Conservation (phyloP, 768 basidiomycete genomes). For the Tulasnella sp. region DNA sequence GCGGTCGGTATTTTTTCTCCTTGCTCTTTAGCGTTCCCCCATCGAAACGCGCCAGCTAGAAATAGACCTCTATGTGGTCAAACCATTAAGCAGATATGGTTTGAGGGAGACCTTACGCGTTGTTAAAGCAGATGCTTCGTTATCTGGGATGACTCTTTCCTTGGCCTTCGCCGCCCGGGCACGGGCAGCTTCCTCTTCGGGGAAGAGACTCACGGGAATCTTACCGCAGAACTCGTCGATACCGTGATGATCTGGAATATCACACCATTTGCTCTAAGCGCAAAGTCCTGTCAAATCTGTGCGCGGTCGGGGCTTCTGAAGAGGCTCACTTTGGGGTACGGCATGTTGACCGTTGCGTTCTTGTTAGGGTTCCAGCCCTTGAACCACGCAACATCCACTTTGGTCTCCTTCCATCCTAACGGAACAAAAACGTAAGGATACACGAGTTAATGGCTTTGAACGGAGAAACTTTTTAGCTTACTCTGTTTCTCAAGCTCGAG, state of each 20-base stretch:
- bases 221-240: neutral
- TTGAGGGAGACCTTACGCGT: neutral
- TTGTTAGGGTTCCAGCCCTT: neutral
- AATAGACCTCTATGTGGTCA: neutral
- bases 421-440: neutral
- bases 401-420: neutral
- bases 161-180: too few species aligned
- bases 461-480: neutral
- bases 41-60: neutral
- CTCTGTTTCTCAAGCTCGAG: slow-evolving; percentile 6
- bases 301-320: neutral
- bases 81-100: neutral
- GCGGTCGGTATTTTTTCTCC: neutral
- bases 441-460: neutral
- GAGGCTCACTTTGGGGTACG: neutral
- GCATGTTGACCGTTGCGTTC: neutral
- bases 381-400: neutral
- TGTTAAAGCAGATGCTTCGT: neutral
- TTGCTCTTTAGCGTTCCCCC: neutral
- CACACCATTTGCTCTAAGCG: neutral
- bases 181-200: neutral
- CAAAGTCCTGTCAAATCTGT: neutral
- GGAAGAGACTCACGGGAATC: slow-evolving; percentile 1
- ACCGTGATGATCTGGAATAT: neutral
- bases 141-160: neutral